Evolutionary conservation across 1,284 basidiomycete genomes (phyloP), one percentile per base, ranked within the genome.

Genomic region (Mycena citricolor): DNA sequence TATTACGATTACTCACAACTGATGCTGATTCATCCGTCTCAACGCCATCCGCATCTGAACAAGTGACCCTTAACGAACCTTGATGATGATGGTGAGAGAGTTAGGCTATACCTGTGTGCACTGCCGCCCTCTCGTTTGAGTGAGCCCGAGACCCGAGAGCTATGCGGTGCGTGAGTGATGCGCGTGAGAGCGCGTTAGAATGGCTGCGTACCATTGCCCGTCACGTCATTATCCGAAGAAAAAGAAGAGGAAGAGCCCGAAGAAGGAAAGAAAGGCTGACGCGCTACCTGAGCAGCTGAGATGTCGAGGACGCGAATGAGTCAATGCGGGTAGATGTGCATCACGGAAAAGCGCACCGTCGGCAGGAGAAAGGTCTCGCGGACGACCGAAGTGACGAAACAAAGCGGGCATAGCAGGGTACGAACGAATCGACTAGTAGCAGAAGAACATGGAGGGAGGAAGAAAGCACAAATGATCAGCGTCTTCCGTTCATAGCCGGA

Each of bases 231-330:
- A 41, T n/a, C n/a, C n/a, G n/a, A n/a, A n/a, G 29, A n/a, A 11
- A 28, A 39, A 38, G 31, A 31, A 29, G 20, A 32, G 16, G 41
- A 34, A 33, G 42, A 42, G 25, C 13, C 22, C 16, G 24, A 26
- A 11, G 36, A 39, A 24, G 20, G 29, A 32, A 43, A 24, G 17
- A 37, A 43, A 35, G n/a, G 34, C 4, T 30, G 35, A 10, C 8
- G 41, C 39, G 51, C 51, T 52, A 25, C 51, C 51, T 32, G 51
- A 45, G 51, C 51, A 41, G 32, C 46, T 49, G 24, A 12, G 19
- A 32, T 17, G 34, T 7, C 6, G 16, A 19, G 8, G 8, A 22
- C 24, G 10, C 8, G 8, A 13, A 19, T 8, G 22, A 28, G 13
- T 5, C 10, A 29, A 29, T 10, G 10, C n/a, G 26, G 24, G 8